Base-by-base conservation (phyloP, 2,329 filamentous ascomycete species). In the Pyrenochaeta sp. region DNA sequence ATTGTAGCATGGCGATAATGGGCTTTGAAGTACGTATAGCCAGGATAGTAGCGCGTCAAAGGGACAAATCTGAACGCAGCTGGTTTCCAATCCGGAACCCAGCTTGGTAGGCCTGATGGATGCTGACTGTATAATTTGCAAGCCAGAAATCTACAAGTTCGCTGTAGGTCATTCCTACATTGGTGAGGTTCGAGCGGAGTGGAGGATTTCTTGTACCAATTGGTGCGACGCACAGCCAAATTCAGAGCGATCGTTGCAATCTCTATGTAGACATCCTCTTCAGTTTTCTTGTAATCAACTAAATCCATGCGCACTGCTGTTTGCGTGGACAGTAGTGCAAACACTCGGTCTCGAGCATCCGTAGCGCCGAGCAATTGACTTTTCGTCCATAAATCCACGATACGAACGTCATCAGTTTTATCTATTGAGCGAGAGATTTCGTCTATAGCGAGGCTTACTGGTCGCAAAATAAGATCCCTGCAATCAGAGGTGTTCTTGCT, bases 51-150 rank as follows among this genome's bases (percentile, higher is more conserved):
- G 33, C 33, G 33, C 4, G 33, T 36, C n/a, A 36, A 50, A n/a
- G 49, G 54, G 23, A 44, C 32, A 11, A 56, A 57, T 12, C 11
- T 20, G 27, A 46, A 47, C 12, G 15, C 20, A 7, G 29, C 17
- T 23, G 50, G 54, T 41, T 42, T 54, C 54, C 54, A 54, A 45
- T 57, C 54, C 11, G 54, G 54, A 7, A 57, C 50, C 54, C 50
- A 57, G 40, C 54, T 57, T 20, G 50, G 54, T 23, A 57, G 20
- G 1, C n/a, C n/a, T 14, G 36, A 42, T 49, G 35, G 29, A 15
- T 20, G 3, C 23, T 27, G 17, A 3, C 44, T 23, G 32, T 42
- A 23, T 21, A 49, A 33, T 12, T 36, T 36, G 10, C 33, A 36
- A 17, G 33, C 33, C 4, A 36, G n/a, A 36, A 36, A 36, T 5